phyloP scores from a whole-genome alignment of 2,329 filamentous ascomycete genomes.

The Aspergillus fijiensis region DNA sequence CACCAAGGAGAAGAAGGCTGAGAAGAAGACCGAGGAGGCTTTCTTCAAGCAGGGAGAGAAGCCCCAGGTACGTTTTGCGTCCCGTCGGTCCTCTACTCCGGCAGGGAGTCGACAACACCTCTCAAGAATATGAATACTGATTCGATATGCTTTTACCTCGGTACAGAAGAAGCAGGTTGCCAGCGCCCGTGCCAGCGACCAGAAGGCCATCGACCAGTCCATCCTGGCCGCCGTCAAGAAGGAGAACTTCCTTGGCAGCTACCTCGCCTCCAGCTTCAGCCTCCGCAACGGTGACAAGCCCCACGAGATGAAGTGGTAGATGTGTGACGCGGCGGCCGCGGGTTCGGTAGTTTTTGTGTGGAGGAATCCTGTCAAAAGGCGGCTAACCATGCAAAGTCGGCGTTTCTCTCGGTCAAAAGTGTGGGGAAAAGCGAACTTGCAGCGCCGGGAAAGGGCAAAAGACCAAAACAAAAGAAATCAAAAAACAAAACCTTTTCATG shows the following conservation, averaged over 20 bases:
- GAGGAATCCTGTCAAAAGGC: conserved; percentile 39
- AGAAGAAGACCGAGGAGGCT: conserved; percentile 97
- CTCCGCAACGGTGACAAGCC: conserved; percentile 99
- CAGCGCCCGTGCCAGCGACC: conserved; percentile 89
- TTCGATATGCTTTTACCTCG: not conserved
- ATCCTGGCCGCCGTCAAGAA: conserved; percentile 97
- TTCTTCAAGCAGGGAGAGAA: conserved; percentile 99
- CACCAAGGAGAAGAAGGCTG: conserved; percentile 82
- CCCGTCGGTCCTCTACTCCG: not conserved
- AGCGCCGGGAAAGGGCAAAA: conserved; percentile 32
- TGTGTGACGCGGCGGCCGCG: conserved; percentile 38
- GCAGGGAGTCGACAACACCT: not conserved
- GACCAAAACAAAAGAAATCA: not conserved
- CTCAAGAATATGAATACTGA: conserved; percentile 6
- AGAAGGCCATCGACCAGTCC: conserved; percentile 98
- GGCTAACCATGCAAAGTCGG: conserved; percentile 35
- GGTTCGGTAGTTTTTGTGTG: conserved; percentile 42
- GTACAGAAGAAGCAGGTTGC: conserved; percentile 93
- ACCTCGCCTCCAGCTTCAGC: conserved; percentile 95
- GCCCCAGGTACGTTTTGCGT: conserved; percentile 70
- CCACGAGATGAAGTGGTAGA: conserved; percentile 99
- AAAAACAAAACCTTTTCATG: conserved; percentile 25
- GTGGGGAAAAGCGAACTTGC: conserved; percentile 15
- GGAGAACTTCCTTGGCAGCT: conserved; percentile 88
- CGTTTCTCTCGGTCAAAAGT: conserved; percentile 24